Base-by-base conservation (phyloP, 2,329 filamentous ascomycete genomes). In the Nemania bipapillata region DNA sequence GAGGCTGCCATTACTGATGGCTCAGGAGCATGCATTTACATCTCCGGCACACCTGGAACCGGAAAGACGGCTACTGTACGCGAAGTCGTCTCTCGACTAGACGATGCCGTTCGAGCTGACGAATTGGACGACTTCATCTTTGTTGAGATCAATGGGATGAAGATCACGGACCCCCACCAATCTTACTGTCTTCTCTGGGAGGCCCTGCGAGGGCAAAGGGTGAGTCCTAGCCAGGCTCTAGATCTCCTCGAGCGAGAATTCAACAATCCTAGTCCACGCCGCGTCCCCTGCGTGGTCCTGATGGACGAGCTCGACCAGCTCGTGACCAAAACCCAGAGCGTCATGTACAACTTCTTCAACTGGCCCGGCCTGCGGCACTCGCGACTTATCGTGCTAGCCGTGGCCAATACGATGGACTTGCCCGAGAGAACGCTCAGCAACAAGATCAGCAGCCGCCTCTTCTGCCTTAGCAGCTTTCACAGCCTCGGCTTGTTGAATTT, bases 341-440 rank as follows among this genome's bases (percentile, higher is more conserved):
- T 99, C 81, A 99, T 99, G 96, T 99, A 99, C 83, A 99, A 99
- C 80, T 99, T 99, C 81, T 99, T 99, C 87, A 99, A 99, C 78
- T 99, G 96, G 96, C 96, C 96, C 3, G 92, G 93, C 11, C 85
- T 98, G 62, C 89, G 92, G 57, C 94, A 99, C 80, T 97, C 93
- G 62, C 89, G 94, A 56, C 86, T 99, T 52, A 97, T 99, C 79
- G 96, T 99, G 6, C 88, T 99, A 6, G 96, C 96, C 11, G 96
- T 99, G 20, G 96, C 96, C 60, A 99, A 99, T 80, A 99, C 96
- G 26, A 99, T 99, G 96, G 96, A 99, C 81, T 83, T 99, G 66
- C 96, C 96, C 0, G 96, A 99, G 81, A 87, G 96, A 77, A 99
- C 96, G 0, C 85, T 99, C 42, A 97, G 93, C 81, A 99, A 99